A percentile compares a stretch with the other conserved stretches of the same genome.
phyloP scores from a whole-genome alignment of 768 basidiomycete species.

The Ephemerocybe angulata region DNA sequence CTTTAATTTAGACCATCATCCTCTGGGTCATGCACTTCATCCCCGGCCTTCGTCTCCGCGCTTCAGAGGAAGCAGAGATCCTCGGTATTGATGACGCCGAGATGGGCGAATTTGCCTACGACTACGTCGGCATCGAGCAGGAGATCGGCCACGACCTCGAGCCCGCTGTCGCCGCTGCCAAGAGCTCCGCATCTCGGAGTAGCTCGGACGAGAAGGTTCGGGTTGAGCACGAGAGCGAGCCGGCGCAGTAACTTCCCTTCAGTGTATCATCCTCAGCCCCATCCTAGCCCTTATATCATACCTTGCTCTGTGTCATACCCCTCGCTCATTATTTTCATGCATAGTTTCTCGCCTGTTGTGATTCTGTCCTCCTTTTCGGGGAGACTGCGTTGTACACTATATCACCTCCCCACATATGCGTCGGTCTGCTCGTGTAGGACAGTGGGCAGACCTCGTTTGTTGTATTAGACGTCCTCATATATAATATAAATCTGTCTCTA shows the following conservation, averaged over 20 bases:
- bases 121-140: slow-evolving; percentile 76
- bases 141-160: slow-evolving; percentile 41
- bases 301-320: too few relatives aligned
- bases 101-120: slow-evolving; percentile 88
- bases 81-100: slow-evolving; percentile 88
- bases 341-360: too few relatives aligned
- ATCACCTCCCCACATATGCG: too few relatives aligned
- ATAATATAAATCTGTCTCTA: too few relatives aligned
- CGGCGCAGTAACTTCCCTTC: slow-evolving; percentile 5
- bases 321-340: too few relatives aligned
- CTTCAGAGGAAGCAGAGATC: slow-evolving; percentile 60
- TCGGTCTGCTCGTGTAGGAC: too few relatives aligned
- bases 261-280: too few relatives aligned
- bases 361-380: too few relatives aligned
- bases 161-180: slow-evolving; percentile 14
- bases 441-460: too few relatives aligned
- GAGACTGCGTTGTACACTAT: too few relatives aligned
- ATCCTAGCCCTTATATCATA: too few relatives aligned
- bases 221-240: slow-evolving; percentile 19
- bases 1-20: slow-evolving; percentile 58
- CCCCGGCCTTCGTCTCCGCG: slow-evolving; percentile 74
- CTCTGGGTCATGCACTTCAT: slow-evolving; percentile 87
- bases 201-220: slow-evolving; percentile 20
- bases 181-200: slow-evolving; percentile 15
- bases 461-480: too few relatives aligned